phyloP scores from a whole-genome alignment of 2,329 filamentous ascomycete species.

The Monilinia fructigena region DNA sequence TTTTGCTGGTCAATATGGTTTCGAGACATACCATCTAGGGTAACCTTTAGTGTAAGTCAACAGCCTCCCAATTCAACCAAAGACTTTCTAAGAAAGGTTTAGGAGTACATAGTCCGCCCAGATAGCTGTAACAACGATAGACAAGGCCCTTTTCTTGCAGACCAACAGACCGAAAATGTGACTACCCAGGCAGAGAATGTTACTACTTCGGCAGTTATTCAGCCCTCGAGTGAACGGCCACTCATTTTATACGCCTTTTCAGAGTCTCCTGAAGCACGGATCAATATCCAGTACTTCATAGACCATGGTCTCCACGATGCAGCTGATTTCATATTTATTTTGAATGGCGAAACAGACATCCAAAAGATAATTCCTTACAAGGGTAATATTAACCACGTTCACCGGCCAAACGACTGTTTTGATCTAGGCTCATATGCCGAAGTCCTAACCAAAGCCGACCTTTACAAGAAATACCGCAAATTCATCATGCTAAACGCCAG shows the following conservation, averaged over 20 bases:
- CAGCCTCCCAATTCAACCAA: neutral
- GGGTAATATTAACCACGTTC: slow-evolving; percentile 32
- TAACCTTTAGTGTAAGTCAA: neutral
- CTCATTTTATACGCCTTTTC: slow-evolving; percentile 38
- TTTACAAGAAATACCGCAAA: slow-evolving; percentile 36
- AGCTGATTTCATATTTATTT: slow-evolving; percentile 38
- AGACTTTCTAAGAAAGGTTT: neutral
- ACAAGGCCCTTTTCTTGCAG: neutral
- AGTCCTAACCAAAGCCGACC: slow-evolving; percentile 31
- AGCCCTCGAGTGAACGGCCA: slow-evolving; percentile 25
- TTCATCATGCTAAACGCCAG: slow-evolving; percentile 39
- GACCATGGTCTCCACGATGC: slow-evolving; percentile 35
- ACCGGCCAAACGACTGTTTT: slow-evolving; percentile 36
- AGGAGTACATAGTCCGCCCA: slow-evolving; percentile 1
- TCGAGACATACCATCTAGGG: neutral
- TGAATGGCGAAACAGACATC: slow-evolving; percentile 35
- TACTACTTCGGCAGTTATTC: neutral
- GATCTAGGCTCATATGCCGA: slow-evolving; percentile 37
- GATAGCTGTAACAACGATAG: neutral
- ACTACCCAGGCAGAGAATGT: neutral
- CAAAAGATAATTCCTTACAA: slow-evolving; percentile 27
- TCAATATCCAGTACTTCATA: slow-evolving; percentile 37
- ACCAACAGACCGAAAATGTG: neutral
- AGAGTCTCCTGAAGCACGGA: slow-evolving; percentile 31
- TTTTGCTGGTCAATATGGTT: slow-evolving; percentile 5